Evolutionary conservation across 768 basidiomycete species (phyloP).

Genomic region (Lactifluus pinguis): DNA sequence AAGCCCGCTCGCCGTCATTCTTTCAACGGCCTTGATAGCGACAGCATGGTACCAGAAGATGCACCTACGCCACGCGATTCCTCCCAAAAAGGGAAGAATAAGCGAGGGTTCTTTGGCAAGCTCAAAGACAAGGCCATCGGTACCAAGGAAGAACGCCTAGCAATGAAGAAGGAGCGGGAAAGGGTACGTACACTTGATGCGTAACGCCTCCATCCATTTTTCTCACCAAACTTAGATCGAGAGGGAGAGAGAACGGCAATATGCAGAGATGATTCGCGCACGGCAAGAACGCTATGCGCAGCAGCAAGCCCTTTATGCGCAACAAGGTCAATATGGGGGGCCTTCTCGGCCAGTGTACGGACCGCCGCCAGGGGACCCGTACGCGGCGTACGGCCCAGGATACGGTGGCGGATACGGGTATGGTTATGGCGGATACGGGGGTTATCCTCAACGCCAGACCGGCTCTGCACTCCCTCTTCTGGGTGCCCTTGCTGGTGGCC

Average conservation of each 20-base stretch:
- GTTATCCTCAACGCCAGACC: background rate
- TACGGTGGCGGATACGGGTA: conserved; percentile 16
- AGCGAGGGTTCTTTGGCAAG: conserved; percentile 48
- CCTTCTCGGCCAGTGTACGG: conserved; percentile 18
- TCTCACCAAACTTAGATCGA: conserved; percentile 8
- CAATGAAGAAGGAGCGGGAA: conserved; percentile 28
- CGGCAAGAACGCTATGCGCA: conserved; percentile 5
- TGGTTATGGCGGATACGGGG: conserved; percentile 8
- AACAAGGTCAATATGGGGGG: background rate
- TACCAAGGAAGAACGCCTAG: conserved; percentile 56
- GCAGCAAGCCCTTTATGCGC: conserved; percentile 10
- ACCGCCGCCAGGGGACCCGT: conserved; percentile 22
- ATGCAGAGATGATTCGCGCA: background rate
- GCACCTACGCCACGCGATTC: background rate
- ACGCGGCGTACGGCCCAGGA: conserved; percentile 2
- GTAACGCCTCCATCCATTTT: background rate
- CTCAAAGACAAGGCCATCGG: conserved; percentile 57
- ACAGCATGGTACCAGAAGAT: conserved; percentile 19
- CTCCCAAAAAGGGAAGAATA: conserved; percentile 22
- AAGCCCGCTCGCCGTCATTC: conserved; percentile 17
- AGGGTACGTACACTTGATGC: conserved; percentile 20
- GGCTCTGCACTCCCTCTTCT: conserved; percentile 26
- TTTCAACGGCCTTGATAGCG: conserved; percentile 13
- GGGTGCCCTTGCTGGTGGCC: conserved; percentile 31
- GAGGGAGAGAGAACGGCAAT: conserved; percentile 1